These are phyloP conservation scores for Fragilariopsis cylindrus DNA, from an alignment of 108 stramenopile genomes.

Conservation along the genomic window DNA sequence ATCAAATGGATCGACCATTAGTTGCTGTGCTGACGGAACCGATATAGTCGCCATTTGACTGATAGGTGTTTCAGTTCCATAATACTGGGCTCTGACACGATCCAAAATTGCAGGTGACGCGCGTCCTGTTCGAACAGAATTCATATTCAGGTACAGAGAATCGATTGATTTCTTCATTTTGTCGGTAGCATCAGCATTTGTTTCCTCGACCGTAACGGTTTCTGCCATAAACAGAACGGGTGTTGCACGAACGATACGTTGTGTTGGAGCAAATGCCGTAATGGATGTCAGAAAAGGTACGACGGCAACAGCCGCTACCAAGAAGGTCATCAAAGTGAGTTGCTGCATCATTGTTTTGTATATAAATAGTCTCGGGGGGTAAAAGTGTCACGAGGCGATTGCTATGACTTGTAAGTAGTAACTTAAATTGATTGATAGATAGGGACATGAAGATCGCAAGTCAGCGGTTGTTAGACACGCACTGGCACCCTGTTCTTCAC, in stretches of 20 bases:
- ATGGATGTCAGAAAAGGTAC: neutral
- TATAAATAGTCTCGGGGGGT: no score
- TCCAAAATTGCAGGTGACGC: slow-evolving; percentile 87
- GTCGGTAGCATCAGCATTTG: slow-evolving; percentile 66
- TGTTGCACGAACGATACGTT: neutral
- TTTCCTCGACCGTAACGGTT: slow-evolving; percentile 28
- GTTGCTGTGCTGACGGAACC: slow-evolving; percentile 87
- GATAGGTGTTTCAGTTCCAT: slow-evolving; percentile 89
- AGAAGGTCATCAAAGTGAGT: neutral
- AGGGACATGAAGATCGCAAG: no score
- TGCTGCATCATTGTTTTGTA: slow-evolving; percentile 18
- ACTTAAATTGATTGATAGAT: no score
- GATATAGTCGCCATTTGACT: slow-evolving; percentile 89
- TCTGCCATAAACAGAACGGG: slow-evolving; percentile 31
- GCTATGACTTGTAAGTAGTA: no score
- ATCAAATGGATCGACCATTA: slow-evolving; percentile 87
- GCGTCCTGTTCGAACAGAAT: slow-evolving; percentile 90
- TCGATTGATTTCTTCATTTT: slow-evolving; percentile 90
- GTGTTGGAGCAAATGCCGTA: slow-evolving; percentile 21
- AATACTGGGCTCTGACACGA: slow-evolving; percentile 90
- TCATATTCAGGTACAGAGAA: slow-evolving; percentile 66
- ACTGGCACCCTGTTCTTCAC: no score
- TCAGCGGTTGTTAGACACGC: no score
- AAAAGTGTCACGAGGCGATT: no score
- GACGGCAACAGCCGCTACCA: slow-evolving; percentile 14